Evolutionary conservation across 2,329 filamentous ascomycete species (phyloP), one percentile per base, ranked within the genome.

Genomic region (Bretziella fagacearum): DNA sequence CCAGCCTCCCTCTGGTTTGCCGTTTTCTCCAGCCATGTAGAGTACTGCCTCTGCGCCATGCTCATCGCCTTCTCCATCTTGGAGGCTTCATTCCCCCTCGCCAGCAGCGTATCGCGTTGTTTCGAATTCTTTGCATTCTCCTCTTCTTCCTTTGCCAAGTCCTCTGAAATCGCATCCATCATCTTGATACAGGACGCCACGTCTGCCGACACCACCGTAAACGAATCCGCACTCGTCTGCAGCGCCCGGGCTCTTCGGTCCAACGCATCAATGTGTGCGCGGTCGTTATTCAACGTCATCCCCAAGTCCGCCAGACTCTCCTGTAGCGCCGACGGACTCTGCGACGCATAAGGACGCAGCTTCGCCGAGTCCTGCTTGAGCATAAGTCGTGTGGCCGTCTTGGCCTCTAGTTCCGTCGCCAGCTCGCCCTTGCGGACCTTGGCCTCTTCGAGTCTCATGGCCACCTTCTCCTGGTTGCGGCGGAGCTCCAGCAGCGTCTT

Each of bases 171-270:
- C 55, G 96, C 89, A 47, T 91, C 84, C 3, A 96, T 74, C 10
- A 96, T 71, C 57, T 89, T 89, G 56, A 86, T 86, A 58, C 87
- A 93, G 2, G 81, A 79, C 6, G 83, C 78, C 13, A 98, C 85
- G 57, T 98, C 91, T 8, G 81, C 75, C 6, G 80, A 71, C 1
- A 95, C 84, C 0, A 93, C 79, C 3, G 74, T 70, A 59, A 96
- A 96, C 0, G 86, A 89, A 60, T 96, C 89, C 2, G 79, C 78
- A 6, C 84, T 93, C 1, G 89, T 96, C 58, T 96, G 87, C 18
- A 98, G 68, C 0, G 86, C 89, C 51, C 91, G 74, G n/a, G 83
- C 78, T 47, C 89, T 75, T 53, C 84, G 79, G 60, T 98, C 91
- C 37, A 96, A 73, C 1, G 78, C 69, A 57, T 96, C 89, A 52